Percentiles rank a stretch among this genome's conserved stretches.
Evolutionary conservation across 2,329 filamentous ascomycete species (phyloP).

Genomic region (Bipolaris cookei): DNA sequence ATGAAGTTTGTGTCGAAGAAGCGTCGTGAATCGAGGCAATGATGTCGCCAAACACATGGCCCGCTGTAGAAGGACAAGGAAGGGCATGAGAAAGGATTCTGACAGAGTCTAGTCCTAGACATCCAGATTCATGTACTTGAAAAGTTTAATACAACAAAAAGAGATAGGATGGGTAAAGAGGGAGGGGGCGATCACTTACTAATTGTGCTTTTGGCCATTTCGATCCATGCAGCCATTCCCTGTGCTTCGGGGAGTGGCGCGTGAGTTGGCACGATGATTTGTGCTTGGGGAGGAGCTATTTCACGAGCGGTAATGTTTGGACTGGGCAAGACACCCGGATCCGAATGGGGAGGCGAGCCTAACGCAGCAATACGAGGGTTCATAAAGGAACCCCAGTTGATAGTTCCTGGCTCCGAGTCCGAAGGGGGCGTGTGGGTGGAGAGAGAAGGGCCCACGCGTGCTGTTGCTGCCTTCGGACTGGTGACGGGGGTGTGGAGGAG

Average conservation of each 20-base stretch:
- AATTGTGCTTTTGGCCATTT: constrained; percentile 39
- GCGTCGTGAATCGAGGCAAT: constrained; percentile 62
- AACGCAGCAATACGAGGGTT: constrained; percentile 45
- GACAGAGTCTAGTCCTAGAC: constrained; percentile 51
- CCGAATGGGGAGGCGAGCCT: constrained; percentile 51
- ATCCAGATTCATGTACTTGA: constrained; percentile 42
- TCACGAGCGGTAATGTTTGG: constrained; percentile 30
- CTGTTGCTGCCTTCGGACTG: constrained; percentile 32
- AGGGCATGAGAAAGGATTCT: constrained; percentile 67
- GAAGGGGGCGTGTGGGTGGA: constrained; percentile 55
- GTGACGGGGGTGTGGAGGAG: constrained; percentile 21
- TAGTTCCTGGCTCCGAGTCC: constrained; percentile 52
- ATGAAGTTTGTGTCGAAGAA: constrained; percentile 60
- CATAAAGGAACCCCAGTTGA: constrained; percentile 50
- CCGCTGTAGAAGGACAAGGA: constrained; percentile 59
- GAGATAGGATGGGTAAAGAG: not conserved
- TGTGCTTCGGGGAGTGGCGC: constrained; percentile 29
- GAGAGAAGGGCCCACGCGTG: constrained; percentile 45
- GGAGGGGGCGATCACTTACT: constrained; percentile 33
- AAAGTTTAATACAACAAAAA: constrained; percentile 15
- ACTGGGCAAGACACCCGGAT: constrained; percentile 43
- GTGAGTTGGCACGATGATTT: constrained; percentile 36
- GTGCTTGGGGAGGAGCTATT: constrained; percentile 30
- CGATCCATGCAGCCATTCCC: constrained; percentile 42
- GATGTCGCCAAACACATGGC: constrained; percentile 61